A percentile compares a stretch with the other conserved stretches of the same genome.
Evolutionary conservation across 75 land plant species (phyloP).

Genomic region (Picea glauca): DNA sequence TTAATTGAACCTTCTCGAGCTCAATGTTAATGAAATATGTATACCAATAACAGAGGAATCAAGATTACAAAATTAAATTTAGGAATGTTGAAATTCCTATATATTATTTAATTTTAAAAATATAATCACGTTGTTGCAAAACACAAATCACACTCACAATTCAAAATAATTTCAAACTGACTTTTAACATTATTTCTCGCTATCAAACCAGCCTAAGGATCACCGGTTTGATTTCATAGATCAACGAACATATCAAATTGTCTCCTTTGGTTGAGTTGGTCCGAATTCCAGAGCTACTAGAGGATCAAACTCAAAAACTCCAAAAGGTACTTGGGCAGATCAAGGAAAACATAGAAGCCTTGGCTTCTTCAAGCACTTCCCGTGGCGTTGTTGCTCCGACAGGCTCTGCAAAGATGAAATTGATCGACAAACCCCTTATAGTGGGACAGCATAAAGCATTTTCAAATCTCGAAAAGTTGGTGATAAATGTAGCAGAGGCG

Average conservation of each 20-base stretch:
- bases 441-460: neutral
- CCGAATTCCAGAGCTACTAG: neutral
- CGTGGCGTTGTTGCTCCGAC: neutral
- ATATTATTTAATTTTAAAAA: too few species aligned
- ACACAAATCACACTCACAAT: too few species aligned
- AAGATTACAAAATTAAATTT: too few species aligned
- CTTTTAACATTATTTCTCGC: neutral
- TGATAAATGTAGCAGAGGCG: neutral
- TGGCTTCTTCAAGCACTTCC: neutral
- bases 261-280: neutral
- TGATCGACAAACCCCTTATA: neutral
- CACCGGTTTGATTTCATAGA: neutral
- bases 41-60: too few species aligned
- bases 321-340: neutral
- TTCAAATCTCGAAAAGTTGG: neutral
- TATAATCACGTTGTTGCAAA: too few species aligned
- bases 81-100: too few species aligned
- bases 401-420: neutral
- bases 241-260: neutral
- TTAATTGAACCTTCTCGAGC: too few species aligned
- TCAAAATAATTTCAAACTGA: too few species aligned
- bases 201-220: neutral
- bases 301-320: neutral
- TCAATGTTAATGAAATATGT: too few species aligned
- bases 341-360: neutral